Evolutionary conservation across 108 stramenopile genomes (phyloP), one percentile per base, ranked within the genome.

Genomic region (Aurantiochytrium sp.): DNA sequence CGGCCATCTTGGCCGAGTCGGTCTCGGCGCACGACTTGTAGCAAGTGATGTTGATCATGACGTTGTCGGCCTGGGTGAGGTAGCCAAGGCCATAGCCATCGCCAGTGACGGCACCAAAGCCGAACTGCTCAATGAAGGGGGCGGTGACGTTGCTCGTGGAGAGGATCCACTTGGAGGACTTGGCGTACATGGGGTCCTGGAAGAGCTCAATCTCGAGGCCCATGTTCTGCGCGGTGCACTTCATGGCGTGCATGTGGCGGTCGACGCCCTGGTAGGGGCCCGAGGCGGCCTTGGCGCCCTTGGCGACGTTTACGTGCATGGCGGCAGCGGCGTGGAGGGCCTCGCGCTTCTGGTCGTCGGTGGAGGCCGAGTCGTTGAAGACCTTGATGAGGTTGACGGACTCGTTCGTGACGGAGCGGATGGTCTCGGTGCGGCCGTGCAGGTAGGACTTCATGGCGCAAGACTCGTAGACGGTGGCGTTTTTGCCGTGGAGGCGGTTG

Each of bases 381-480:
- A 55, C 59, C 27, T 91, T 88, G 52, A 89, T 68, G 21, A 53
- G 65, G 31, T 41, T 59, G 10, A 27, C 87, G 17, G 54, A 34
- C 65, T 90, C 90, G 5, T 4, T n/a, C 42, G 86, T 41, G 59
- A 52, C 55, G 55, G 68, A 68, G 32, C 92, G 90, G 52, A 93
- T 92, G 41, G 89, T 89, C 87, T 93, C 92, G 19, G 92, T 93
- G 55, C 92, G 89, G 34, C 92, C 92, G 34, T 87, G 88, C 37
- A 68, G 68, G 89, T 90, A 93, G 55, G 36, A 24, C 31, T 89
- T 53, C 22, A 91, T 93, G 53, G 91, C 89, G 73, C 88, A 88
- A 55, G 90, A 89, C 88, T 93, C 92, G 41, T 93, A 93, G 34
- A 86, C 87, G 6, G 92, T 45, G 4, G 90, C 86, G 87, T 89